Base-by-base conservation (phyloP, 164 flowering plant genomes). In the Macadamia tetraphylla region DNA sequence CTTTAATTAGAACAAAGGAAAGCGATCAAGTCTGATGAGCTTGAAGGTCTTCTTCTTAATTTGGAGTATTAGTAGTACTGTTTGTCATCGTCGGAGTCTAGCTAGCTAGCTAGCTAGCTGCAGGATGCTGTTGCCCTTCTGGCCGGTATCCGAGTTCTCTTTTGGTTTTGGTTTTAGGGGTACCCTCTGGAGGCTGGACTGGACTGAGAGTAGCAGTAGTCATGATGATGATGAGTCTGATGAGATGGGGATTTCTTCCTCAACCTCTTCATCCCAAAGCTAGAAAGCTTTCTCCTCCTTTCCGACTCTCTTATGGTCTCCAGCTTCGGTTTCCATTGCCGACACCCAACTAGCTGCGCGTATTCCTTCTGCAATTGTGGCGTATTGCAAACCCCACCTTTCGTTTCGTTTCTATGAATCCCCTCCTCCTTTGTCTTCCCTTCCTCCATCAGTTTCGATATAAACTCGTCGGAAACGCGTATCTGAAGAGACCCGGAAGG, bases 301-400 rank as follows among this genome's bases (percentile, higher is more conserved):
- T 60, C 62, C 3, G 62, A 60, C 78, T 83, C 84, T 10, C 18
- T 60, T 7, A 84, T 82, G 2, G 76, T 75, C 65, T 84, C 85
- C 63, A 84, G 75, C 80, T 80, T 84, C 6, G 85, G 85, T 57
- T 80, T 75, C 85, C 85, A 84, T 4, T 57, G 74, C 9, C 73
- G 32, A 49, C 51, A 70, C 29, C 65, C 78, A 29, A 82, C 84
- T 8, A 84, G 82, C 73, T 72, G 81, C 30, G 63, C 42, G 65
- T 84, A 84, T 18, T 84, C 85, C 72, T 79, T 80, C 65, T 72
- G 64, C 72, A 84, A 62, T 77, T 80, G 78, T 14, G 77, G 70
- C 35, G 87, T 78, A 2, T 70, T 84, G 77, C 87, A 84, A 1
- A 84, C 69, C 57, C 58, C 65, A 29, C 62, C 29, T 9, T 49